Percentiles rank a stretch among this genome's conserved stretches.
Conservation (phyloP, 768 basidiomycete species). For the Pilatotrama ljubarskyi region DNA sequence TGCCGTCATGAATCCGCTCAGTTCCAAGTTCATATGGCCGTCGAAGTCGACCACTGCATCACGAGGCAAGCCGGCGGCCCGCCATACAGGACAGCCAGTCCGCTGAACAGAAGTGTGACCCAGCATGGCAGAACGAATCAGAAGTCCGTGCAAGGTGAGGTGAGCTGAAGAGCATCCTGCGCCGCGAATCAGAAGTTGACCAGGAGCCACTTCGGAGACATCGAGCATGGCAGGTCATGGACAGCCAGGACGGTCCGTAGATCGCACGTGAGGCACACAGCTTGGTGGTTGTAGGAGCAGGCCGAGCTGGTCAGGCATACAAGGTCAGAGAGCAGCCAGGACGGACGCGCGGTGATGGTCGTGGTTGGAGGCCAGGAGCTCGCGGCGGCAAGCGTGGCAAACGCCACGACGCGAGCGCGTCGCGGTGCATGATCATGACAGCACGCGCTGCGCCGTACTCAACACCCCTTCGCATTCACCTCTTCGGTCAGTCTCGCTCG, state of each 20-base stretch:
- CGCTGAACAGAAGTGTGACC: constrained; percentile 15
- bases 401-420: neutral
- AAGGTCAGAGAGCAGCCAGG: neutral
- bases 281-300: too few relatives aligned
- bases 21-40: neutral
- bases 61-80: constrained; percentile 17
- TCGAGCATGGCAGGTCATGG: neutral
- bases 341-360: too few relatives aligned
- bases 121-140: neutral
- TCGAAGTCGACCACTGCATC: neutral
- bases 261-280: too few relatives aligned
- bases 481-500: neutral
- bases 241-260: too few relatives aligned
- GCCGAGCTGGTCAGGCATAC: too few relatives aligned
- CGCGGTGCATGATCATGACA: neutral
- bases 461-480: neutral
- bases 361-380: neutral
- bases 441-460: neutral
- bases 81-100: constrained; percentile 2
- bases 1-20: neutral
- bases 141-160: neutral
- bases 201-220: neutral
- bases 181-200: neutral
- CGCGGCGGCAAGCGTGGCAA: neutral
- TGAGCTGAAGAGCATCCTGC: neutral